Evolutionary conservation across 2,329 filamentous ascomycete genomes (phyloP).

Genomic region (Aspergillus ochraceoroseus): DNA sequence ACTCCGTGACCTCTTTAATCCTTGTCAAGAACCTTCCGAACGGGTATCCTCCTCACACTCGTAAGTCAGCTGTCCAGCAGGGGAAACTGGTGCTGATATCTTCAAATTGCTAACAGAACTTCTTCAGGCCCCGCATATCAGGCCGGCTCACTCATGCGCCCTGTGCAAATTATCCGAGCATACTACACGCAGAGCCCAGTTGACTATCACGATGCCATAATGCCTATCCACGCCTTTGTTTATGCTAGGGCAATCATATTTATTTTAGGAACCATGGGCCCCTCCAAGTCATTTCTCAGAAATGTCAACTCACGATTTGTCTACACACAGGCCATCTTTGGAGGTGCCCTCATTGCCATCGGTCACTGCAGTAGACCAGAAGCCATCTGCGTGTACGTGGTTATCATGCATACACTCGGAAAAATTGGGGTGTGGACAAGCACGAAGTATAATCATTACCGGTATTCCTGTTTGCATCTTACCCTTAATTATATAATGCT

Average conservation of each 20-base stretch:
- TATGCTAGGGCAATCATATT: conserved; percentile 6
- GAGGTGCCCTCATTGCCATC: conserved; percentile 2
- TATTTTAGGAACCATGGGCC: conserved; percentile 9
- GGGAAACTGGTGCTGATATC: no score
- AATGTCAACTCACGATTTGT: conserved; percentile 10
- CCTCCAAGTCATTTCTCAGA: conserved; percentile 1
- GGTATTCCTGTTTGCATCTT: not conserved
- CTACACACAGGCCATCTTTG: conserved; percentile 7
- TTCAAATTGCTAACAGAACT: no score
- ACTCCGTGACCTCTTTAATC: not conserved
- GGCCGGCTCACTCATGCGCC: conserved; percentile 5
- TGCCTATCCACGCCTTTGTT: conserved; percentile 8
- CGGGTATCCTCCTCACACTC: conserved; percentile 9
- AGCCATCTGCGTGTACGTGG: not conserved
- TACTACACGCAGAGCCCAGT: conserved; percentile 2
- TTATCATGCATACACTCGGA: conserved; percentile 3
- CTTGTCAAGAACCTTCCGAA: conserved; percentile 6
- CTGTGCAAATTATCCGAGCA: conserved; percentile 5
- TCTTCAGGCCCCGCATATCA: conserved; percentile 9
- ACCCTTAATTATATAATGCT: not conserved
- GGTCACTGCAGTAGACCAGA: conserved; percentile 4
- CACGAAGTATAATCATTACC: not conserved
- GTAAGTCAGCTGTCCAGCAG: not conserved
- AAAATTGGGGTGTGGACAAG: conserved; percentile 1
- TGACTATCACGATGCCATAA: conserved; percentile 9